Percentiles rank a stretch among this genome's conserved stretches.
phyloP scores from a whole-genome alignment of 805 yeast species.

The Maudiozyma turicensis region DNA sequence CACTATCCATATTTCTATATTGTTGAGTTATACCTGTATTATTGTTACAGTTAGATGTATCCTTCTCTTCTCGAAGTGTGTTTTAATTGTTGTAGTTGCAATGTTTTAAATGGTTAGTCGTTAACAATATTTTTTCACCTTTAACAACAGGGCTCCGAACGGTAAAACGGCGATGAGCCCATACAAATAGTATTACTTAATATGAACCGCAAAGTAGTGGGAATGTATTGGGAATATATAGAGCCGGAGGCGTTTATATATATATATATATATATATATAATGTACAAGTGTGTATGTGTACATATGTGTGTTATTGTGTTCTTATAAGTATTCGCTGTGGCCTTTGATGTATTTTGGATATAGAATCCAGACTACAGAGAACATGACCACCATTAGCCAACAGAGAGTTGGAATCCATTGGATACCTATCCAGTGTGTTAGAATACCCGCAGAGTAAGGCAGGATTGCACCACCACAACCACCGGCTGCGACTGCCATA shows the following conservation, averaged over 20 bases:
- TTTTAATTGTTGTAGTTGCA: no score
- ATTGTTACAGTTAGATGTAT: no score
- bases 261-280: background rate
- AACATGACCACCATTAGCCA: conserved; percentile 16
- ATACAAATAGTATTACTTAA: no score
- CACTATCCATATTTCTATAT: background rate
- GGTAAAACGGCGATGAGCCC: no score
- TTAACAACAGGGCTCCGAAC: no score
- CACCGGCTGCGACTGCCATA: conserved; percentile 68
- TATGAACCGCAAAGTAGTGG: background rate
- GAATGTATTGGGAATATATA: background rate
- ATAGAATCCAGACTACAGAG: conserved; percentile 19
- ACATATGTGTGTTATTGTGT: background rate
- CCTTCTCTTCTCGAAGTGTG: no score
- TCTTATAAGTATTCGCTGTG: conserved; percentile 7
- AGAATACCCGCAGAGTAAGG: conserved; percentile 54
- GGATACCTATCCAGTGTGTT: conserved; percentile 20
- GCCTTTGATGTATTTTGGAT: conserved; percentile 21
- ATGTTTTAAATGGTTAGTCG: no score
- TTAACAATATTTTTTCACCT: no score
- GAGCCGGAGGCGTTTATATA: background rate
- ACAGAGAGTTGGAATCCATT: conserved; percentile 22
- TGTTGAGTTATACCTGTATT: no score
- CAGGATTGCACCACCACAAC: conserved; percentile 70
- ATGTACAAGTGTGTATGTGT: background rate